Percentiles rank a stretch among this genome's conserved stretches.
Conservation (phyloP, 2,329 filamentous ascomycete genomes). For the Dothistroma pini region DNA sequence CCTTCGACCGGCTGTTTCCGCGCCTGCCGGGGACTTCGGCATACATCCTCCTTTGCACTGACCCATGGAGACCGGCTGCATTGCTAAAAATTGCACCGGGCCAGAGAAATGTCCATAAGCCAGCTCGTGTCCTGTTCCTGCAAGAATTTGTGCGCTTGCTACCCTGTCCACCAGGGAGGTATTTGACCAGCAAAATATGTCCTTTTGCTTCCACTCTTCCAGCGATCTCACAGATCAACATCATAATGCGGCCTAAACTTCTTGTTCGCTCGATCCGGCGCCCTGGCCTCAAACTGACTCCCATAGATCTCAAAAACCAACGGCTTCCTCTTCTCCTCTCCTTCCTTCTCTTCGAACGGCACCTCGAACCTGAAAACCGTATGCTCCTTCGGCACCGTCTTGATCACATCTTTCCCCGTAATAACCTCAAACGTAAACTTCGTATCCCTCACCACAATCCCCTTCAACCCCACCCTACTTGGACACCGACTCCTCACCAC, state of each 20-base stretch:
- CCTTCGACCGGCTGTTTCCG: neutral
- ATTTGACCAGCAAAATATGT: neutral
- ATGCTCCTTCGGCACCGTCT: constrained; percentile 83
- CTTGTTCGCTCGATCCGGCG: constrained; percentile 79
- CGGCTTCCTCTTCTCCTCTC: constrained; percentile 38
- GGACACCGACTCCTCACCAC: constrained; percentile 79
- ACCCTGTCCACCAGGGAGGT: no score
- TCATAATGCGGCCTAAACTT: constrained; percentile 88
- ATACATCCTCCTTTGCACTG: neutral
- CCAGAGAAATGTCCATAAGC: no score
- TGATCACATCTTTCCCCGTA: constrained; percentile 65
- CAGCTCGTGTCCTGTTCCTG: no score
- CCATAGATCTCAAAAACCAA: constrained; percentile 84
- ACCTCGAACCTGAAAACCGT: constrained; percentile 78
- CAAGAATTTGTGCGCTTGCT: no score
- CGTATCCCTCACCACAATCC: constrained; percentile 85
- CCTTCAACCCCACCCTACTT: constrained; percentile 74
- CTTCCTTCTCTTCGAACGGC: constrained; percentile 41
- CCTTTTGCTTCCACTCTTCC: no score
- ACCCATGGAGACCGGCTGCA: no score
- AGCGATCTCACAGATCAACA: constrained; percentile 60
- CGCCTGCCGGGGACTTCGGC: neutral
- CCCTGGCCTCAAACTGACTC: constrained; percentile 77
- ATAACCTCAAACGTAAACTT: constrained; percentile 84
- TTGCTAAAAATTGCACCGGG: no score